Conservation (phyloP, 352 stramenopile species). For the Globisporangium middletonii region DNA sequence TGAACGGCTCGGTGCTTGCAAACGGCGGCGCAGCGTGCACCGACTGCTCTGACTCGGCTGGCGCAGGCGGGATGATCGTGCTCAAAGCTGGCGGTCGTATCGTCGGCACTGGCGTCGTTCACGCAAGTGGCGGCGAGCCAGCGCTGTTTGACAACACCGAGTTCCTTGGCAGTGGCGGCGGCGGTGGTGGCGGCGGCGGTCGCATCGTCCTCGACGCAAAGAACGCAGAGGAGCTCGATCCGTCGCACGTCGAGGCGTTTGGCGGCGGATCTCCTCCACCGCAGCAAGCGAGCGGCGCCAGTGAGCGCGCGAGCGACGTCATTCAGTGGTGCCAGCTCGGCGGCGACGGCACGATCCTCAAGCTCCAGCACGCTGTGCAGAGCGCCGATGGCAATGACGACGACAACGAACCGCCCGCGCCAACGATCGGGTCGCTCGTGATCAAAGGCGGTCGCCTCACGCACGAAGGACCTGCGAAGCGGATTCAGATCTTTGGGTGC, state of each 20-base stretch:
- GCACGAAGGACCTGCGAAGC: slow-evolving; percentile 46
- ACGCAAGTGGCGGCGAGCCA: slow-evolving; percentile 50
- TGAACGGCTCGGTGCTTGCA: slow-evolving; percentile 60
- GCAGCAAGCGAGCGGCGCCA: background rate
- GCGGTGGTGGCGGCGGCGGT: slow-evolving; percentile 51
- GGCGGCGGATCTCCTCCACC: slow-evolving; percentile 32
- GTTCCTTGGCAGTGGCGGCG: slow-evolving; percentile 23
- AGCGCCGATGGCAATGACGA: slow-evolving; percentile 2
- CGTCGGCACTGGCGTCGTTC: slow-evolving; percentile 31
- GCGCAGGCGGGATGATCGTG: slow-evolving; percentile 48
- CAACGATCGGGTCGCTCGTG: slow-evolving; percentile 35
- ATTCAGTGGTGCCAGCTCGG: slow-evolving; percentile 78
- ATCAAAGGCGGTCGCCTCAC: slow-evolving; percentile 49
- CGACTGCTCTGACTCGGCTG: slow-evolving; percentile 55
- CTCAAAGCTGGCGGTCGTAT: slow-evolving; percentile 31
- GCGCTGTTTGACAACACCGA: slow-evolving; percentile 24
- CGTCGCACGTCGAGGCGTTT: slow-evolving; percentile 37
- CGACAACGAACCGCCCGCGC: slow-evolving; percentile 1
- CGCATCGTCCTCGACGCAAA: slow-evolving; percentile 47
- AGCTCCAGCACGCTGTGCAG: slow-evolving; percentile 32
- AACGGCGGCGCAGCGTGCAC: slow-evolving; percentile 52
- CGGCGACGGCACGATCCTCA: slow-evolving; percentile 71
- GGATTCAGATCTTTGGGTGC: slow-evolving; percentile 70
- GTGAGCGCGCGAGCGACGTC: slow-evolving; percentile 7
- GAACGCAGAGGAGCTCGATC: slow-evolving; percentile 31